Percentiles rank a stretch among this genome's conserved stretches.
Conservation (phyloP, 2,329 filamentous ascomycete genomes). For the Colletotrichum scovillei region DNA sequence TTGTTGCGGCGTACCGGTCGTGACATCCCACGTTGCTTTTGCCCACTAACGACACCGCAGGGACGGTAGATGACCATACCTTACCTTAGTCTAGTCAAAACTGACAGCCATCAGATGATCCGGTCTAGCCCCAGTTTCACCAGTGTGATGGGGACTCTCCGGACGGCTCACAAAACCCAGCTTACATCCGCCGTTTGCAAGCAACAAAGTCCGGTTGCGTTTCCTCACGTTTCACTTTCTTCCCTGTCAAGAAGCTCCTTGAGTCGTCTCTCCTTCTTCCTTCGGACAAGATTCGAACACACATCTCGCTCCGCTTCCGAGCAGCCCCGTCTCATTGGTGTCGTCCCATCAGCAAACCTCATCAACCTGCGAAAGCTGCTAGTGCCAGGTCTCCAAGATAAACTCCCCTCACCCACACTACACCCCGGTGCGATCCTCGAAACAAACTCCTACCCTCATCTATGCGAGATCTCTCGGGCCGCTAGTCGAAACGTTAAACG, state of each 20-base stretch:
- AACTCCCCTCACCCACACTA: conserved; percentile 1
- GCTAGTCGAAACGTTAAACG: conserved; percentile 32
- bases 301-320: conserved; percentile 14
- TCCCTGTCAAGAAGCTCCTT: conserved; percentile 24
- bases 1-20: conserved; percentile 22
- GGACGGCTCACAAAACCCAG: conserved; percentile 34
- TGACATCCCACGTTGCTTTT: conserved; percentile 35
- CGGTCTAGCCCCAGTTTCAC: conserved; percentile 35
- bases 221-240: conserved; percentile 31
- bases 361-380: conserved; percentile 23
- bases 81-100: conserved; percentile 24
- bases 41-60: conserved; percentile 30
- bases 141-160: conserved; percentile 28
- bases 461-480: conserved; percentile 34
- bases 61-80: conserved; percentile 28
- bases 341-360: neutral
- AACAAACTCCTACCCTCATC: conserved; percentile 26
- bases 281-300: neutral
- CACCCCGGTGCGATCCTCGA: conserved; percentile 23
- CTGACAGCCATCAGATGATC: conserved; percentile 35
- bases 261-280: neutral
- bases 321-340: conserved; percentile 14
- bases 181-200: conserved; percentile 24
- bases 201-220: conserved; percentile 7
- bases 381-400: conserved; percentile 19